Percentiles rank a stretch among this genome's conserved stretches.
Evolutionary conservation across 305 asterid species (phyloP).

Genomic region (Solanum hybrid): DNA sequence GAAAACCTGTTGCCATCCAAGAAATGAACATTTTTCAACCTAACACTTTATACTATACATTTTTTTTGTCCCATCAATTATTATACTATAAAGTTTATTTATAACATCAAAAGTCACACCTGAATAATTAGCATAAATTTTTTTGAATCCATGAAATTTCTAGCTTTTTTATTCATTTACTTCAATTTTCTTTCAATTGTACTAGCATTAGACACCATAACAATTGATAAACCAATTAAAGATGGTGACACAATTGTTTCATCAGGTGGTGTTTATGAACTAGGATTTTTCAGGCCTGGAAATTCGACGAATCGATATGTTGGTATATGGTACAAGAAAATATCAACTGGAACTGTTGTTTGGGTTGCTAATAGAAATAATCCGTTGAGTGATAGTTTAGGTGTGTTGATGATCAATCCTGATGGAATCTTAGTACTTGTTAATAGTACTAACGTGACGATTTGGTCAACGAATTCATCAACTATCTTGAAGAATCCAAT

Average conservation of each 20-base stretch:
- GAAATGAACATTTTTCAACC: neutral
- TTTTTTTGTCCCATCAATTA: neutral
- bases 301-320: conserved; percentile 15
- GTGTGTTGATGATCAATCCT: neutral
- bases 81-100: neutral
- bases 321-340: conserved; percentile 24
- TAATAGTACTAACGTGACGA: neutral
- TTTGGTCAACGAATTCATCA: conserved; percentile 12
- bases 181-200: neutral
- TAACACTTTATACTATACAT: neutral
- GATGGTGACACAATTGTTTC: conserved; percentile 19
- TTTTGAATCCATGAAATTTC: neutral
- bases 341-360: conserved; percentile 5
- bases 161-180: neutral
- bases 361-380: conserved; percentile 11
- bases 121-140: neutral
- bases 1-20: neutral
- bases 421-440: neutral
- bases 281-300: conserved; percentile 25
- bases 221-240: neutral
- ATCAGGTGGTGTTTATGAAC: conserved; percentile 10
- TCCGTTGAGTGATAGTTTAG: conserved; percentile 1
- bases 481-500: neutral
- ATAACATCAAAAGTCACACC: neutral
- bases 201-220: conserved; percentile 10